These are phyloP conservation scores for Dothistroma pini DNA, from an alignment of 2,329 filamentous ascomycete genomes.

Conservation along the genomic window DNA sequence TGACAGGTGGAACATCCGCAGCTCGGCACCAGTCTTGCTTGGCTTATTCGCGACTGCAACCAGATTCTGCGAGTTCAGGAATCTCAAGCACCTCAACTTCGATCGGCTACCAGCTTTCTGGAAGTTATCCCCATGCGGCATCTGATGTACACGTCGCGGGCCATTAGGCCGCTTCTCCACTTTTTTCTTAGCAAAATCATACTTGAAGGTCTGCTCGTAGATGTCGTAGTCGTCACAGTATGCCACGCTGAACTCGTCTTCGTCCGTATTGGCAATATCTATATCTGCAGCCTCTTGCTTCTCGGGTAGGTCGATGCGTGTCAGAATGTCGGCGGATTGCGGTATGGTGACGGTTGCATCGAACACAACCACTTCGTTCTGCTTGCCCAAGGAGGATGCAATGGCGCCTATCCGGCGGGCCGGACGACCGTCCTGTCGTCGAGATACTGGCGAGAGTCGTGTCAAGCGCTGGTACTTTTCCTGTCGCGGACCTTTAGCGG, in stretches of 20 bases:
- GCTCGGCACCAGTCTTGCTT: conserved; percentile 53
- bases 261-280: conserved; percentile 62
- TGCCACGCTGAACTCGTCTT: conserved; percentile 65
- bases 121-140: conserved; percentile 34
- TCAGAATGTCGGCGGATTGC: conserved; percentile 50
- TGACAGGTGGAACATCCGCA: conserved; percentile 54
- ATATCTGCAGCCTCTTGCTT: conserved; percentile 63
- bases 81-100: conserved; percentile 56
- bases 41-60: conserved; percentile 56
- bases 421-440: conserved; percentile 41
- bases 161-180: conserved; percentile 39
- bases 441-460: conserved; percentile 54
- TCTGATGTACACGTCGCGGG: conserved; percentile 43
- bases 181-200: conserved; percentile 45
- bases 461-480: conserved; percentile 60
- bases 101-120: conserved; percentile 36
- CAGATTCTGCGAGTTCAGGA: conserved; percentile 51
- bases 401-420: conserved; percentile 68
- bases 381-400: conserved; percentile 68
- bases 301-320: conserved; percentile 49
- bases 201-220: conserved; percentile 60
- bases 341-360: conserved; percentile 58
- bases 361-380: conserved; percentile 78
- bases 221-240: conserved; percentile 78
- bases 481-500: conserved; percentile 42